phyloP scores from a whole-genome alignment of 23 red algal genomes.

The Gracilaria domingensis region DNA sequence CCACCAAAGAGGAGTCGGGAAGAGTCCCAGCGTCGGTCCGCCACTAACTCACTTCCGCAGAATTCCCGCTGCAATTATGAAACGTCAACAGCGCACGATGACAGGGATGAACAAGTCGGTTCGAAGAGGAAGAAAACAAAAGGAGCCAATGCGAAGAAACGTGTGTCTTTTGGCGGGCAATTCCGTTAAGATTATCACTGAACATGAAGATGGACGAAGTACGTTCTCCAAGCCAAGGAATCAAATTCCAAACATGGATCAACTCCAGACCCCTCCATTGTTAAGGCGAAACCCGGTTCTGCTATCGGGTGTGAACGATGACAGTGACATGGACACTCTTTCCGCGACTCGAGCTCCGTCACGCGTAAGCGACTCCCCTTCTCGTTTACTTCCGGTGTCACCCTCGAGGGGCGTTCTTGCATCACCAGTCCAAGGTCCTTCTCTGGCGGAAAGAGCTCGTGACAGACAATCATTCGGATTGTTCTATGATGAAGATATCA shows the following conservation, averaged over 20 bases:
- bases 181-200: constrained; percentile 25
- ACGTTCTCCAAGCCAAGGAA: not conserved
- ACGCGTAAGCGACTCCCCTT: constrained; percentile 17
- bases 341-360: constrained; percentile 1
- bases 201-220: not conserved
- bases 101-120: constrained; percentile 1
- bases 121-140: constrained; percentile 21
- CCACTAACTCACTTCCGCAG: not conserved
- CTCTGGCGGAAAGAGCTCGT: not conserved
- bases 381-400: not conserved
- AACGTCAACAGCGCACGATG: constrained; percentile 11
- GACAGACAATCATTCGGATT: constrained; percentile 27
- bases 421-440: not conserved
- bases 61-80: constrained; percentile 22
- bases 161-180: constrained; percentile 49
- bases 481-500: constrained; percentile 38
- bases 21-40: not conserved
- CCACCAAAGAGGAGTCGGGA: constrained; percentile 8
- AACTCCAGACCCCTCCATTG: not conserved
- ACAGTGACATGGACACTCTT: constrained; percentile 26
- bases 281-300: not conserved
- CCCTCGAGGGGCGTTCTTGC: not conserved
- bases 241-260: not conserved
- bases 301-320: constrained; percentile 22
- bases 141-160: constrained; percentile 8